Evolutionary conservation across 2,329 filamentous ascomycete genomes (phyloP), one percentile per base, ranked within the genome.

Genomic region (Herpotrichia juniperi): DNA sequence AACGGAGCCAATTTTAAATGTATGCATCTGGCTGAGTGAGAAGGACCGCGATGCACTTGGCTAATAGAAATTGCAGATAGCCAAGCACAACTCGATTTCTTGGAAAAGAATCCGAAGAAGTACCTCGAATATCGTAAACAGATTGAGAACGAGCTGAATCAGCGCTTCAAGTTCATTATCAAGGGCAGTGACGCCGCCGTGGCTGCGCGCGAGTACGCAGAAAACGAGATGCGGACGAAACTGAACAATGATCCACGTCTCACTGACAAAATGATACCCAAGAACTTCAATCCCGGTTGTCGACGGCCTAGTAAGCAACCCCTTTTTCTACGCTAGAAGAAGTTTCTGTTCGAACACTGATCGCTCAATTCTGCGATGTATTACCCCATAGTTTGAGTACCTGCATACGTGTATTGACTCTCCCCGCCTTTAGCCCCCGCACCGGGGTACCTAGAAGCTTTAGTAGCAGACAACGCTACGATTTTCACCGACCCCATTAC

Each of bases 251-350:
- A 59, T 1, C 67, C 67, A 25, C 80, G 53, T 71, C 60, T 75
- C 3, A 62, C 67, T 30, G 55, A 68, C 44, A 57, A 74, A 61
- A 57, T 72, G 16, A 67, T 71, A 10, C 68, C 69, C 12, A 64
- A 84, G 14, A 83, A 66, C 40, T 71, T 66, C 65, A 57, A 63
- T 46, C 66, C 70, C 7, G 69, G 69, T 1, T 80, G 78, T 58
- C 74, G 78, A 10, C 68, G 78, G 82, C 53, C 75, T 77, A 40
- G 73, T 79, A 5, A 84, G 83, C 72, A 79, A 79, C 40, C 78
- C 83, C 65, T 81, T 82, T 59, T 69, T 80, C 56, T 81, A 79
- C 59, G 78, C 26, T 28, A 7, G 12, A 12, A 12, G 26, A 28
- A 12, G n/a, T n/a, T n/a, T n/a, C n/a, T n/a, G n/a, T n/a, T n/a